Evolutionary conservation across 176 grass and related monocot genomes (phyloP).

Genomic region (Stipa capillata): DNA sequence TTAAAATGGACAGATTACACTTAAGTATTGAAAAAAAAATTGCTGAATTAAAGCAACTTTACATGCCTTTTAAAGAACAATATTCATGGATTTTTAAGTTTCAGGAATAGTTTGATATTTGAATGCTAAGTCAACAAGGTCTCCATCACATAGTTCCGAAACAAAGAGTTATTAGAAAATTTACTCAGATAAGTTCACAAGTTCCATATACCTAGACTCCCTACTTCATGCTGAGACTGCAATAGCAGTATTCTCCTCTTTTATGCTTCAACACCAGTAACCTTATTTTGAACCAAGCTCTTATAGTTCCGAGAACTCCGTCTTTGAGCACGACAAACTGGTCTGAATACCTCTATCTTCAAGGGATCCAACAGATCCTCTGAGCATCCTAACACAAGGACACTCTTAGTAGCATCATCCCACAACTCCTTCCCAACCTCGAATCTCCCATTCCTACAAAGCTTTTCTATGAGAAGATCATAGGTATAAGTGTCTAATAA

Average conservation of each 20-base stretch:
- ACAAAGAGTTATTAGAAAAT: background rate
- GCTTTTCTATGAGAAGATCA: conserved; percentile 59
- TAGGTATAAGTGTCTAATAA: conserved; percentile 26
- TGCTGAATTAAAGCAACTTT: background rate
- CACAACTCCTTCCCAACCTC: conserved; percentile 51
- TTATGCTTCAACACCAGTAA: conserved; percentile 14
- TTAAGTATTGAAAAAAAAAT: background rate
- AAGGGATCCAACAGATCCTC: conserved; percentile 57
- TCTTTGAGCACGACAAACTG: conserved; percentile 15
- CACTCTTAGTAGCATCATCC: conserved; percentile 46
- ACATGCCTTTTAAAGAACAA: background rate
- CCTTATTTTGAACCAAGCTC: background rate
- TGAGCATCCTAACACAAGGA: conserved; percentile 48
- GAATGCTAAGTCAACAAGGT: conserved; percentile 10
- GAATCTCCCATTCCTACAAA: conserved; percentile 55
- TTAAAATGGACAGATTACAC: background rate
- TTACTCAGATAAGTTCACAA: background rate
- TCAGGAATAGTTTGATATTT: background rate
- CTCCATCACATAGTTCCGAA: conserved; percentile 3
- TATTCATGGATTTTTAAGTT: background rate
- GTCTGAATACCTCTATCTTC: conserved; percentile 59
- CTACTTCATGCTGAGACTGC: conserved; percentile 12
- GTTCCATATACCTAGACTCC: conserved; percentile 19
- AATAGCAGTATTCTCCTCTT: conserved; percentile 4
- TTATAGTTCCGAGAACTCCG: conserved; percentile 25